These are phyloP conservation scores for Chaetomium cochliodes DNA, from an alignment of 495 filamentous ascomycete genomes.

Conservation along the genomic window DNA sequence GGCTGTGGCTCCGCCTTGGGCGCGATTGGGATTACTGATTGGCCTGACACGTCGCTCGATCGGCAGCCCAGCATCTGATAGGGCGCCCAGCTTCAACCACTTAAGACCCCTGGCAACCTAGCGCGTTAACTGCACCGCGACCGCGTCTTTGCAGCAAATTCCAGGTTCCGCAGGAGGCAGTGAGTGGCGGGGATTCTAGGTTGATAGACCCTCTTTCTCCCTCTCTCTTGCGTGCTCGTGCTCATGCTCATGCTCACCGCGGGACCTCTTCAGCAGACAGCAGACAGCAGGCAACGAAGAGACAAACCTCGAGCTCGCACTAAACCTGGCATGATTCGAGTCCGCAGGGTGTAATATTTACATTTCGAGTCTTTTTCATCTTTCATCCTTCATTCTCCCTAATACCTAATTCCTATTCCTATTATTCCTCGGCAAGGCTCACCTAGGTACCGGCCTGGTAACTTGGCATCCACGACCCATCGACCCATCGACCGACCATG, in stretches of 20 bases:
- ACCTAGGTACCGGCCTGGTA: neutral
- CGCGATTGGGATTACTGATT: constrained; percentile 30
- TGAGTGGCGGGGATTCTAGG: neutral
- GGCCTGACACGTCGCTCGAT: constrained; percentile 29
- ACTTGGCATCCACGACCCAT: neutral
- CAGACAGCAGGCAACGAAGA: too few relatives aligned
- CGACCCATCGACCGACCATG: constrained; percentile 18
- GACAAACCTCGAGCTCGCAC: neutral
- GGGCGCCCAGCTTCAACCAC: constrained; percentile 17
- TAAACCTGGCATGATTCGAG: neutral
- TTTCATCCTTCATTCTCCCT: neutral
- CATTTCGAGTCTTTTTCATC: neutral
- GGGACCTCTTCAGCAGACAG: too few relatives aligned
- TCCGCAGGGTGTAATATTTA: neutral
- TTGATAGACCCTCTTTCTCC: neutral
- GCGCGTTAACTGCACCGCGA: constrained; percentile 33
- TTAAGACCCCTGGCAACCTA: constrained; percentile 18
- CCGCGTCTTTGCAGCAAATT: constrained; percentile 29
- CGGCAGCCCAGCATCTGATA: constrained; percentile 3
- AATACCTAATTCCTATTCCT: constrained; percentile 10
- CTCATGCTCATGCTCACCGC: too few relatives aligned
- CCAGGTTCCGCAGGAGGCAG: neutral
- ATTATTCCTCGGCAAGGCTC: neutral
- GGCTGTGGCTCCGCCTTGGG: constrained; percentile 8
- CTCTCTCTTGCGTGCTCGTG: neutral